phyloP scores from a whole-genome alignment of 2,329 filamentous ascomycete species.

The Cytospora mali region DNA sequence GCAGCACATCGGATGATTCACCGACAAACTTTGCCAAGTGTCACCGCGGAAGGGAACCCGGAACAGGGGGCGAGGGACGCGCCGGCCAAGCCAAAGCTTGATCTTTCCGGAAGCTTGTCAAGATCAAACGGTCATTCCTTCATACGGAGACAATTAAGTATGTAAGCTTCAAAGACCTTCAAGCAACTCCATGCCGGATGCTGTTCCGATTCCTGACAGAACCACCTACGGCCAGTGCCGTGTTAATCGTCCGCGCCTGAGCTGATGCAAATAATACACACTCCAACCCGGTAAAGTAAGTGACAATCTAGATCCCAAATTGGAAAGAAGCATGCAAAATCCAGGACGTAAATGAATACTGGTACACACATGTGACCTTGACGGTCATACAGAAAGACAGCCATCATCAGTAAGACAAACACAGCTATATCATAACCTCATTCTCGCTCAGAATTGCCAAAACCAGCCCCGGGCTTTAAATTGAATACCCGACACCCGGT shows the following conservation, averaged over 20 bases:
- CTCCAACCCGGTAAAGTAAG: background rate
- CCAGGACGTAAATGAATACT: background rate
- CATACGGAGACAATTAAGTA: slow-evolving; percentile 5
- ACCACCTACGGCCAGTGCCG: background rate
- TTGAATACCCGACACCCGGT: slow-evolving; percentile 40
- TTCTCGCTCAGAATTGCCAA: slow-evolving; percentile 35
- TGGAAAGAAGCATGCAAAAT: too few species aligned
- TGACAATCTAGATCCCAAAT: too few species aligned
- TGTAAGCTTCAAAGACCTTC: slow-evolving; percentile 4
- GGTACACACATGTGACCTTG: background rate
- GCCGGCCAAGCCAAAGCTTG: background rate
- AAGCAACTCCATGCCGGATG: slow-evolving; percentile 16
- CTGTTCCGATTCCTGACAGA: background rate
- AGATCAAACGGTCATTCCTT: background rate
- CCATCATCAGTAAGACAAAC: background rate
- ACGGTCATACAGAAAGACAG: background rate
- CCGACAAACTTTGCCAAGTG: background rate
- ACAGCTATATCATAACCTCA: background rate
- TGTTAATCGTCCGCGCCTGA: background rate
- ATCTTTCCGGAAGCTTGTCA: background rate
- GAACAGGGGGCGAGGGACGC: background rate
- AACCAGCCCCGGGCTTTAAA: slow-evolving; percentile 41
- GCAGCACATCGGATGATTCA: background rate
- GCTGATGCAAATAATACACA: background rate
- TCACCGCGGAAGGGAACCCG: background rate